A percentile compares a stretch with the other conserved stretches of the same genome.
Conservation (phyloP, 495 filamentous ascomycete species). For the Neurospora sp. region DNA sequence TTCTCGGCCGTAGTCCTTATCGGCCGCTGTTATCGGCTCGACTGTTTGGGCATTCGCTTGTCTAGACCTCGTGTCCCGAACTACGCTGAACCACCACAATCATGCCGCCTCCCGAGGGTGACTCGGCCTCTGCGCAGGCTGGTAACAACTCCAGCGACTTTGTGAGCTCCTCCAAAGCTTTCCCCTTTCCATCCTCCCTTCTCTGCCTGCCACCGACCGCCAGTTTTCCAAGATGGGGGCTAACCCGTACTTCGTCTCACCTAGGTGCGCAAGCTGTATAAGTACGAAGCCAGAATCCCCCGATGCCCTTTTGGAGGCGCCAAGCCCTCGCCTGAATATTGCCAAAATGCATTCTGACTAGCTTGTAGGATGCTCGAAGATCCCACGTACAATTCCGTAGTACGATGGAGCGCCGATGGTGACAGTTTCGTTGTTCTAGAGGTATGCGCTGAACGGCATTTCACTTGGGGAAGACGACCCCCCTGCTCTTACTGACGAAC, state of each 20-base stretch:
- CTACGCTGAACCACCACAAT: slow-evolving; percentile 7
- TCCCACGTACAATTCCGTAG: slow-evolving; percentile 81
- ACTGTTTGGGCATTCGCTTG: not conserved
- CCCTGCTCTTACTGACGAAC: slow-evolving; percentile 1
- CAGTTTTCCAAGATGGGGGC: slow-evolving; percentile 5
- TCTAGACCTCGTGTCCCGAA: not conserved
- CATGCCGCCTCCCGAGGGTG: slow-evolving; percentile 35
- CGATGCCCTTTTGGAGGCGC: not conserved
- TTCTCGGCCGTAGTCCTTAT: not conserved
- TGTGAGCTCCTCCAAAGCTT: slow-evolving; percentile 23
- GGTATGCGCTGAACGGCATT: slow-evolving; percentile 43
- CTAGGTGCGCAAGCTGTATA: slow-evolving; percentile 96
- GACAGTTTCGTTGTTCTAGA: slow-evolving; percentile 97
- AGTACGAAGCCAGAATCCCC: slow-evolving; percentile 47
- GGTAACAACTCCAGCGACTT: slow-evolving; percentile 42
- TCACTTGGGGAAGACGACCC: slow-evolving; percentile 1
- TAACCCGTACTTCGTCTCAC: slow-evolving; percentile 7
- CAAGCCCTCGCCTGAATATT: not conserved
- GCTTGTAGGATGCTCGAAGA: slow-evolving; percentile 86
- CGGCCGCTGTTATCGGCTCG: not conserved
- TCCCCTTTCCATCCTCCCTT: not conserved
- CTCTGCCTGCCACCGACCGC: not conserved
- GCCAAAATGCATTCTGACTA: slow-evolving; percentile 15
- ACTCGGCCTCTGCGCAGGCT: slow-evolving; percentile 27
- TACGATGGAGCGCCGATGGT: slow-evolving; percentile 89